Percentiles rank a stretch among this genome's conserved stretches.
Conservation (phyloP, 169 alveolate genomes). For the Plasmodium ovale region DNA sequence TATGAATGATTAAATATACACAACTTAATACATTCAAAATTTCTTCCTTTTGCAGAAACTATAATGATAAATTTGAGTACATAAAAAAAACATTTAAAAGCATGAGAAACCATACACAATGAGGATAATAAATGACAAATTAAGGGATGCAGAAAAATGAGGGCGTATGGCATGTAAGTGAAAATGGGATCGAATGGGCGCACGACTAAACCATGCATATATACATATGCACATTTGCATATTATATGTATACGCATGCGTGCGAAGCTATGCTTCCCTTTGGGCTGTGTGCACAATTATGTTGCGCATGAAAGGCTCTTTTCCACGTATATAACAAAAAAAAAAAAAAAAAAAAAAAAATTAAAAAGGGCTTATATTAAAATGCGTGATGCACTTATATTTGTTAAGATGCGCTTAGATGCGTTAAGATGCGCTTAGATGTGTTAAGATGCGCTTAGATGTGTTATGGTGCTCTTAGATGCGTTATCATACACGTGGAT, state of each 20-base stretch:
- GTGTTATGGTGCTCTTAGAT: no score
- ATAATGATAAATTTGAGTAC: slow-evolving; percentile 65
- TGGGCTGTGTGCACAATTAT: no score
- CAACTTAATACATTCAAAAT: not conserved
- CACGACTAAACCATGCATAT: not conserved
- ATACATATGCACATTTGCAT: not conserved
- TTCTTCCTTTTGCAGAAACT: slow-evolving; percentile 43
- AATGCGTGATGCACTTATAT: not conserved
- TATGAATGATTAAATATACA: not conserved
- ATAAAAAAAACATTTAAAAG: slow-evolving; percentile 73
- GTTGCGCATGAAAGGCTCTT: not conserved
- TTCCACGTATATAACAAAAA: slow-evolving; percentile 12
- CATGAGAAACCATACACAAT: slow-evolving; percentile 29
- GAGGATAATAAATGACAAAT: slow-evolving; percentile 33
- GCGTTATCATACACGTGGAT: no score
- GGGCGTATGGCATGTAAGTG: not conserved
- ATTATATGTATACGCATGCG: no score
- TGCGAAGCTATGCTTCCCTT: no score
- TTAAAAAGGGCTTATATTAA: not conserved
- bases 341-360: slow-evolving; percentile 1
- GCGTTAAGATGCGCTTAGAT: no score
- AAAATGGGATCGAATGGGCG: not conserved
- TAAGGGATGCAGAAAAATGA: slow-evolving; percentile 22
- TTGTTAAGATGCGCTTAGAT: no score
- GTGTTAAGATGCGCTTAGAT: no score